A percentile compares a stretch with the other conserved stretches of the same genome.
Conservation (phyloP, 2,329 filamentous ascomycete species). For the Dactylonectria estremocensis region DNA sequence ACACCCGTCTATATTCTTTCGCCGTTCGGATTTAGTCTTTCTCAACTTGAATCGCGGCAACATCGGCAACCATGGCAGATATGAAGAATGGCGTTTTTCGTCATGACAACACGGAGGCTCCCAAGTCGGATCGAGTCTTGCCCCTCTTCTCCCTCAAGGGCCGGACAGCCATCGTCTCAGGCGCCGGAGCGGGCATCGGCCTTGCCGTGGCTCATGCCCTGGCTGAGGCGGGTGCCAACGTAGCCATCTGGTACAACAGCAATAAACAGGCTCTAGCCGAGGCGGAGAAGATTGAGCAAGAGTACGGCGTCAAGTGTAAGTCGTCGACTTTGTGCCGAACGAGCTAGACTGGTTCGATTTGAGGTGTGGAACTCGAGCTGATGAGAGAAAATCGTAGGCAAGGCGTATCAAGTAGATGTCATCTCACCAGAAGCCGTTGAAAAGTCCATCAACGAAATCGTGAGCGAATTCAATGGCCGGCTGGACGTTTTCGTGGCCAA, state of each 20-base stretch:
- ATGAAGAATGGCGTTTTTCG: constrained; percentile 67
- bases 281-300: constrained; percentile 74
- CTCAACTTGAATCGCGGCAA: background rate
- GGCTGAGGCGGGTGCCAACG: constrained; percentile 80
- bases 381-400: constrained; percentile 58
- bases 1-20: background rate
- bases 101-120: constrained; percentile 69
- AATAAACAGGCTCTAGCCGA: constrained; percentile 75
- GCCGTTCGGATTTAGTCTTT: background rate
- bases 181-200: constrained; percentile 78
- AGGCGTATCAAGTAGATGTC: constrained; percentile 75
- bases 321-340: constrained; percentile 25
- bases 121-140: constrained; percentile 67
- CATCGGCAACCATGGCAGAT: constrained; percentile 38
- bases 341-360: no score
- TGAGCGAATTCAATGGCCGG: constrained; percentile 79
- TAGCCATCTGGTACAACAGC: constrained; percentile 81
- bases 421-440: constrained; percentile 67
- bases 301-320: constrained; percentile 78
- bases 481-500: constrained; percentile 87
- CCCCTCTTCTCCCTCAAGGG: constrained; percentile 79
- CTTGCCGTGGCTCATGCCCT: constrained; percentile 74
- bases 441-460: constrained; percentile 65
- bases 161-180: constrained; percentile 79
- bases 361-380: constrained; percentile 8